phyloP scores from a whole-genome alignment of 257 asterid genomes.

The Verbena officinalis region DNA sequence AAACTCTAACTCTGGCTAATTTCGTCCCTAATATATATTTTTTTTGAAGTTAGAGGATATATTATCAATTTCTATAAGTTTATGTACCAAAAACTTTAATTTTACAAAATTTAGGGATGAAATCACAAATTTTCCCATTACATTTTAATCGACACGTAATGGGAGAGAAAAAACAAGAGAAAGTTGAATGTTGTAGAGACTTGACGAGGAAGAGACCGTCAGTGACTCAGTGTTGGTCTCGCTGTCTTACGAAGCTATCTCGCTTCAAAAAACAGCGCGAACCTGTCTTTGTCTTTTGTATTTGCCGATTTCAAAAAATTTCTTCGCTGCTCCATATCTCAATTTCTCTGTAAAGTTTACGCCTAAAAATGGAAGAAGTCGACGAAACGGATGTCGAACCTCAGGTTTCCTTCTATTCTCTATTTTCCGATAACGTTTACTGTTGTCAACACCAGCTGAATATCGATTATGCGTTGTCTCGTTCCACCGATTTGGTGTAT shows the following conservation, averaged over 20 bases:
- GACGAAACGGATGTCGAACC: conserved; percentile 54
- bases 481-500: neutral
- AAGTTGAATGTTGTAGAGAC: too few species aligned
- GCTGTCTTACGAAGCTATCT: conserved; percentile 7
- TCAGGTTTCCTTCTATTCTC: conserved; percentile 42
- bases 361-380: conserved; percentile 52
- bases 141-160: too few species aligned
- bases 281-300: neutral
- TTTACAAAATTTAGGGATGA: too few species aligned
- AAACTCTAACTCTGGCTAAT: too few species aligned
- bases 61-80: too few species aligned
- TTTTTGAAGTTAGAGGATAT: too few species aligned
- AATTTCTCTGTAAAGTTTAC: neutral
- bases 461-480: conserved; percentile 1
- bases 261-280: conserved; percentile 30
- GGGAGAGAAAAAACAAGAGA: too few species aligned
- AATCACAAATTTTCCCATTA: too few species aligned
- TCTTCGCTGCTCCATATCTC: conserved; percentile 7
- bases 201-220: neutral
- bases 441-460: neutral
- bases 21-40: too few species aligned
- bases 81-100: too few species aligned
- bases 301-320: conserved; percentile 6
- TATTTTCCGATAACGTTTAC: neutral
- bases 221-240: neutral